phyloP scores from a whole-genome alignment of 2,329 filamentous ascomycete species.

The Fusarium nelsonii region DNA sequence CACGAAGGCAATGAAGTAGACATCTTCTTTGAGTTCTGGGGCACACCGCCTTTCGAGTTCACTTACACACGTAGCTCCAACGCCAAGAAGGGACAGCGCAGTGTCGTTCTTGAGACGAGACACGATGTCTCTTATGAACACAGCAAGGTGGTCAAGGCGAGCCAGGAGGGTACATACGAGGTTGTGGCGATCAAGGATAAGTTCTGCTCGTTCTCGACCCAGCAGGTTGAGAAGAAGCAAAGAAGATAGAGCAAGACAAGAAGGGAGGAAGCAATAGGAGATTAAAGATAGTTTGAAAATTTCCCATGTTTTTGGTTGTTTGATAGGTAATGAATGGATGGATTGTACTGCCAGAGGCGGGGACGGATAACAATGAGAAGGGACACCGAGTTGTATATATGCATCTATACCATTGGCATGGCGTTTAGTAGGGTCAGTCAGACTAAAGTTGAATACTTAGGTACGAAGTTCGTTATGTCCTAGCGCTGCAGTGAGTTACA shows the following conservation, averaged over 20 bases:
- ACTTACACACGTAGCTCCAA: slow-evolving; percentile 95
- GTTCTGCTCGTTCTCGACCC: slow-evolving; percentile 88
- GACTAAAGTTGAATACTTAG: slow-evolving; percentile 44
- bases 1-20: slow-evolving; percentile 96
- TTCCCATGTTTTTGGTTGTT: slow-evolving; percentile 30
- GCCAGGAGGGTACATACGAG: slow-evolving; percentile 96
- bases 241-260: slow-evolving; percentile 50
- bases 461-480: slow-evolving; percentile 23
- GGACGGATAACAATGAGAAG: slow-evolving; percentile 36
- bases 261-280: slow-evolving; percentile 1
- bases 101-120: slow-evolving; percentile 87
- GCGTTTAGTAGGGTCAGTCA: slow-evolving; percentile 49
- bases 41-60: slow-evolving; percentile 96
- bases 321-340: slow-evolving; percentile 27
- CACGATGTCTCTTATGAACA: slow-evolving; percentile 88
- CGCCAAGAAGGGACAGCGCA: slow-evolving; percentile 80
- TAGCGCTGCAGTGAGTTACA: neutral
- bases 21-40: slow-evolving; percentile 94
- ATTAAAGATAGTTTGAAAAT: slow-evolving; percentile 37
- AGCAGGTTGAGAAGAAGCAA: slow-evolving; percentile 66
- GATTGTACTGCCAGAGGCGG: slow-evolving; percentile 31
- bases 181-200: slow-evolving; percentile 96
- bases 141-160: slow-evolving; percentile 83
- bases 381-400: slow-evolving; percentile 47
- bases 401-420: slow-evolving; percentile 58